Percentiles rank a stretch among this genome's conserved stretches.
phyloP scores from a whole-genome alignment of 2,329 filamentous ascomycete genomes.

The Cephalotrichum gorgonifer region DNA sequence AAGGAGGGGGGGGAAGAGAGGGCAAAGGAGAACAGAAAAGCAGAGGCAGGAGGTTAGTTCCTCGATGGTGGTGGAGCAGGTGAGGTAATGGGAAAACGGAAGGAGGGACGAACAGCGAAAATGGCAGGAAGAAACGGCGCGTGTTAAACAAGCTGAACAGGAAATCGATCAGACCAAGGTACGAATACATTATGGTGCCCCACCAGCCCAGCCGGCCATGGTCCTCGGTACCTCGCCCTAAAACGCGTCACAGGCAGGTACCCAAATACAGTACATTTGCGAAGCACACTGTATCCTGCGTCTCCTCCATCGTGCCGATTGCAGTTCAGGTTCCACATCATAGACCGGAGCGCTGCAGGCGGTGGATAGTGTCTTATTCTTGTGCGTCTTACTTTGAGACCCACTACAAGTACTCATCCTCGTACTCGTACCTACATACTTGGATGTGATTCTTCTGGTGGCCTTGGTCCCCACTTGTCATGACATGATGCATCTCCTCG shows the following conservation, averaged over 20 bases:
- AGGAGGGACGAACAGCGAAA: slow-evolving; percentile 16
- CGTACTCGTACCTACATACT: too few relatives aligned
- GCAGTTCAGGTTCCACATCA: too few relatives aligned
- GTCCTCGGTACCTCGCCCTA: slow-evolving; percentile 3
- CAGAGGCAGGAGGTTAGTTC: slow-evolving; percentile 17
- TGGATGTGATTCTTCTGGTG: too few relatives aligned
- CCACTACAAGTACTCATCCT: too few relatives aligned
- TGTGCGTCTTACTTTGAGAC: too few relatives aligned
- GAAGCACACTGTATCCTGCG: not conserved
- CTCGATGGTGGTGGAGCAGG: slow-evolving; percentile 22
- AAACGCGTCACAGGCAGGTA: not conserved
- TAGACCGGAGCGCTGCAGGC: too few relatives aligned
- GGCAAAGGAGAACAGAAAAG: slow-evolving; percentile 12
- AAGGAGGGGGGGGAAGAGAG: slow-evolving; percentile 13
- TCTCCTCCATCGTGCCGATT: too few relatives aligned
- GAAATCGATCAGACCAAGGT: slow-evolving; percentile 7
- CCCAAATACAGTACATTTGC: not conserved
- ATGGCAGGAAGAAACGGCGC: slow-evolving; percentile 17
- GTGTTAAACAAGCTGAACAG: slow-evolving; percentile 13
- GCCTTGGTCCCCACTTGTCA: too few relatives aligned
- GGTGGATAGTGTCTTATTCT: too few relatives aligned
- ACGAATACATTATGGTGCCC: slow-evolving; percentile 3
- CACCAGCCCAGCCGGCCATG: slow-evolving; percentile 1
- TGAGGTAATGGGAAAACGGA: slow-evolving; percentile 33
- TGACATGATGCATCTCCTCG: too few relatives aligned